Conservation (phyloP, 371 early-diverging fungal genomes). For the Mucor lusitanicus region DNA sequence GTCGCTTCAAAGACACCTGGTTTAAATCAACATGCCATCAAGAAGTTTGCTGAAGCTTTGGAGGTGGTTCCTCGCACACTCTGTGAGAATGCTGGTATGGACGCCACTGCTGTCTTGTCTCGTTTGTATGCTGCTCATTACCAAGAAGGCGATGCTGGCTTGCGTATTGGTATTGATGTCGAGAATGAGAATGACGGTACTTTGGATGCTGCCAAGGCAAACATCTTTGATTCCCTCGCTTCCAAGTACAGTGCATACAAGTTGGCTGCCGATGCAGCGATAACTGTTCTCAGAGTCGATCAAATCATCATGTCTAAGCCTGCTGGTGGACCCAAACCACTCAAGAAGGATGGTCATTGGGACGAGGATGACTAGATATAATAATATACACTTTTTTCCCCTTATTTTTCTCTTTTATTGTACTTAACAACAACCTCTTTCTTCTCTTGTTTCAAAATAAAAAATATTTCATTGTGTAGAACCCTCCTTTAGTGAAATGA, state of each 20-base stretch:
- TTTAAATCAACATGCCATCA: conserved; percentile 94
- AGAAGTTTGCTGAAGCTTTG: conserved; percentile 95
- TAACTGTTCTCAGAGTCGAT: conserved; percentile 94
- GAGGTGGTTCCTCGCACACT: conserved; percentile 96
- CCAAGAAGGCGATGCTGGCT: conserved; percentile 56
- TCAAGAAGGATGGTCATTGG: conserved; percentile 89
- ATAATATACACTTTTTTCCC: background rate
- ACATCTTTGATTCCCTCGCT: conserved; percentile 79
- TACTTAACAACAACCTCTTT: background rate
- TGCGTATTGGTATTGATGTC: conserved; percentile 75
- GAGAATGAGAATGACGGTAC: conserved; percentile 80
- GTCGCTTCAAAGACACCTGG: conserved; percentile 90
- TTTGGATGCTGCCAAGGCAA: conserved; percentile 77
- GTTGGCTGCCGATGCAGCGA: conserved; percentile 91
- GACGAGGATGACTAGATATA: conserved; percentile 73
- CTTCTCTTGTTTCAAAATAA: background rate
- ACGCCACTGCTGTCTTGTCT: conserved; percentile 91
- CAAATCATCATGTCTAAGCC: conserved; percentile 99
- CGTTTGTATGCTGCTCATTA: conserved; percentile 95
- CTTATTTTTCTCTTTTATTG: background rate
- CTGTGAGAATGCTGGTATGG: conserved; percentile 96
- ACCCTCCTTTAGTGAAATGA: background rate
- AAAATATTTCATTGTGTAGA: conserved; percentile 13
- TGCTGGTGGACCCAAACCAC: conserved; percentile 95
- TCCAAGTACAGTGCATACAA: conserved; percentile 89